Percentiles rank a stretch among this genome's conserved stretches.
Evolutionary conservation across 2,329 filamentous ascomycete species (phyloP).

Genomic region (Ophiostoma quercus): DNA sequence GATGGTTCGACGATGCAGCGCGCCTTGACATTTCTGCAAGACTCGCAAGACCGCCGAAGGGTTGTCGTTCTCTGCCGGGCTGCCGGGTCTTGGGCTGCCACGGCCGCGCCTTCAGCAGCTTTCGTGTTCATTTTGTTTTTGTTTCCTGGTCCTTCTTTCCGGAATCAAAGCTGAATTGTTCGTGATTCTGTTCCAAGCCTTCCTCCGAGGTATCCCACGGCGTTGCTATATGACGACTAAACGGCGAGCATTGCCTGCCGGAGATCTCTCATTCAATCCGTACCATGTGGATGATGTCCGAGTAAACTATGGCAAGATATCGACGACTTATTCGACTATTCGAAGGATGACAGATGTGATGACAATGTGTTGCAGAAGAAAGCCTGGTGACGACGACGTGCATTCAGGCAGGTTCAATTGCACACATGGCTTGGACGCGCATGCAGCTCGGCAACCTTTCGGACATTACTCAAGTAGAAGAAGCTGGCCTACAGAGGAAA

Average conservation of each 20-base stretch:
- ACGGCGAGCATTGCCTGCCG: constrained; percentile 7
- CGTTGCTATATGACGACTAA: not conserved
- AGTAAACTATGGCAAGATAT: not conserved
- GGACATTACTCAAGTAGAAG: not conserved
- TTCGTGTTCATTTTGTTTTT: not conserved
- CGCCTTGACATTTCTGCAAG: constrained; percentile 29
- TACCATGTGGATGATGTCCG: not conserved
- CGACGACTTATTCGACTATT: too few relatives aligned
- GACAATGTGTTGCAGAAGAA: not conserved
- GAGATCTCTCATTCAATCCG: not conserved
- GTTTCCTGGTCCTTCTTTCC: too few relatives aligned
- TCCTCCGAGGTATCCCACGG: not conserved
- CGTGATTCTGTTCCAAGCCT: too few relatives aligned
- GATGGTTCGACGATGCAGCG: constrained; percentile 26
- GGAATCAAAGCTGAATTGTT: not conserved
- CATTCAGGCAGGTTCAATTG: not conserved
- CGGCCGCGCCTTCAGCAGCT: not conserved
- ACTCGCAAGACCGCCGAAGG: constrained; percentile 29
- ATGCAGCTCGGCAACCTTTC: constrained; percentile 1
- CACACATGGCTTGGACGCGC: not conserved
- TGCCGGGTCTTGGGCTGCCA: constrained; percentile 6
- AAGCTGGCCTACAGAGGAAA: not conserved
- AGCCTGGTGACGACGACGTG: not conserved
- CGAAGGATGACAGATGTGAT: not conserved
- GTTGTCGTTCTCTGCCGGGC: constrained; percentile 25